These are phyloP conservation scores for Baorangia bicolor DNA, from an alignment of 768 basidiomycete species.

Conservation along the genomic window DNA sequence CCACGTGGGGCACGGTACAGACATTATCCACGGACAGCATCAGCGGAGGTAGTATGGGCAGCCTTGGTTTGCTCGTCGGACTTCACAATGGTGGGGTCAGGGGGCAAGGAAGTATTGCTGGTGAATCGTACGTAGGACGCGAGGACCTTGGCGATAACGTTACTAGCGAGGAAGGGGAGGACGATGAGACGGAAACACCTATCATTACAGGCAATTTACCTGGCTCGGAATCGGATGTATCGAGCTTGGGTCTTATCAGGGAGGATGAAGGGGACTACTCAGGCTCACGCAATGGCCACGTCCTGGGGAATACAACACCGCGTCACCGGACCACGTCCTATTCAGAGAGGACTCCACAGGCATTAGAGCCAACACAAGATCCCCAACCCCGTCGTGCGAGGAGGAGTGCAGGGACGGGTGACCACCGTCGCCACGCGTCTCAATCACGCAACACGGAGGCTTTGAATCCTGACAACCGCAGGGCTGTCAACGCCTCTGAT, in stretches of 20 bases:
- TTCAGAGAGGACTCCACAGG: conserved; percentile 15
- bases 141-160: conserved; percentile 10
- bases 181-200: conserved; percentile 21
- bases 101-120: conserved; percentile 22
- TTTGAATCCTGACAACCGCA: conserved; percentile 17
- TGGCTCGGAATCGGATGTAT: conserved; percentile 18
- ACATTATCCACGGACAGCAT: conserved; percentile 21
- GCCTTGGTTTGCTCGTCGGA: conserved; percentile 31
- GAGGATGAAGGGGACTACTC: conserved; percentile 30
- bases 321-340: conserved; percentile 21
- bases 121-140: conserved; percentile 20
- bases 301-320: conserved; percentile 7
- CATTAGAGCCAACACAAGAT: conserved; percentile 11
- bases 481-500: conserved; percentile 19
- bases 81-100: conserved; percentile 31
- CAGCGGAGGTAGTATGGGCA: conserved; percentile 25
- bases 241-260: conserved; percentile 31
- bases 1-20: conserved; percentile 37
- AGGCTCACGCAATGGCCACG: conserved; percentile 9
- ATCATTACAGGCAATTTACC: conserved; percentile 21
- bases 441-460: conserved; percentile 22
- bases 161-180: conserved; percentile 18
- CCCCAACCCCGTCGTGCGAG: conserved; percentile 23
- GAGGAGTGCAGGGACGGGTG: conserved; percentile 19
- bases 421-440: conserved; percentile 22